Base-by-base conservation (phyloP, 2,329 filamentous ascomycete genomes). In the Paecilomyces dactylethromorphus region DNA sequence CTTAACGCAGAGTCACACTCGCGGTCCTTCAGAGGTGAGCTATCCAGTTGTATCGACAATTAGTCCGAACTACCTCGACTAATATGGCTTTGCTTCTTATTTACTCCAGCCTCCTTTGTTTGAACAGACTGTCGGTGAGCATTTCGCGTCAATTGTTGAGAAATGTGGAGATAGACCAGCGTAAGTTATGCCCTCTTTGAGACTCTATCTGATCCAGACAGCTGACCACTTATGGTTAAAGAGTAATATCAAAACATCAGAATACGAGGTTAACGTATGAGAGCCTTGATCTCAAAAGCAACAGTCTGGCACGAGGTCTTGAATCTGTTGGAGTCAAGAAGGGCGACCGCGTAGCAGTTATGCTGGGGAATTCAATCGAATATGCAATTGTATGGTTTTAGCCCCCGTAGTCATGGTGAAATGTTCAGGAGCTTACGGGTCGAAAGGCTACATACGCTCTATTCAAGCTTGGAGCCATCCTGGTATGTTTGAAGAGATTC, bases 401-500 rank as follows among this genome's bases (percentile, higher is more conserved):
- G 50, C 52, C 54, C 31, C 50, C 45, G n/a, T 26, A 18, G n/a
- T 18, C 35, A 22, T 31, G 5, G 33, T 26, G 13, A 15, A 1
- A 35, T 35, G 10, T 56, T n/a, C 32, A 11, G 7, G 22, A 54
- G 68, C 61, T 67, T 32, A 58, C 60, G 57, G 10, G 63, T 51
- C 5, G 31, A 35, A 56, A 76, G 81, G 72, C 74, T 21, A 93
- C 89, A 5, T 97, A 97, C 75, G 92, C 92, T 0, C 74, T 94
- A 57, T 96, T 93, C 79, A 97, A 97, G 75, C 82, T 97, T 10
- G 94, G 94, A n/a, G 93, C 91, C 24, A 85, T 97, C 55, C 79
- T 97, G 62, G 92, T 86, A 71, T 61, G 76, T 66, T 45, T 13
- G 8, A 18, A 18, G 35, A 10, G 3, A 31, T 52, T 29, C 45